Base-by-base conservation (phyloP, 2,329 filamentous ascomycete genomes). In the Neoarthrinium moseri region DNA sequence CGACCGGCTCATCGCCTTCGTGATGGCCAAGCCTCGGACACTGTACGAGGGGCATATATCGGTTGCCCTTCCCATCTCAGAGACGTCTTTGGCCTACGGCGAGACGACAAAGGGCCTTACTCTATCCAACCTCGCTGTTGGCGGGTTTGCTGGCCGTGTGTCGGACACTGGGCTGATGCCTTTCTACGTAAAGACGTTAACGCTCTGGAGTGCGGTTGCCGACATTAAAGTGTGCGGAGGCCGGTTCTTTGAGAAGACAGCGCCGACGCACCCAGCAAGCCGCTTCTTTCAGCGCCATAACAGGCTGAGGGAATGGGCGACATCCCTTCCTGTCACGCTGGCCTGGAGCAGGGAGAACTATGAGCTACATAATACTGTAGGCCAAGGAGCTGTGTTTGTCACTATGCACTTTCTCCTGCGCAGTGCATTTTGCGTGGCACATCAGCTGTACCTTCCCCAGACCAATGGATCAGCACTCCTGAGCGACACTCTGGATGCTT, bases 321-420 rank as follows among this genome's bases (percentile, higher is more conserved):
- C 41, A n/a, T 18, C 41, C 22, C 21, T 44, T 20, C 41, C 41
- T 11, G 13, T 24, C 7, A 44, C 30, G 7, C 22, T 44, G 30
- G 27, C 32, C 20, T 44, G 41, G 41, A 44, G 41, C 32, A 36
- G 26, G n/a, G 41, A 44, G 6, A 44, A 44, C 32, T 44, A 35
- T n/a, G 30, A 36, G 2, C 20, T 44, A n/a, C 41, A 44, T 22
- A 18, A 32, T 24, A 23, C 41, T 1, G 41, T 44, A 7, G 41
- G 41, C 15, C 41, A 44, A 6, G 41, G 41, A 6, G 21, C 21
- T 6, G 27, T 44, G 6, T 44, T 44, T 17, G 41, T 30, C 41
- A 44, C 41, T 8, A 44, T 44, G 41, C 41, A 44, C 20, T 44
- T 44, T 6, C 32, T 44, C 13, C 41, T 44, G 11, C 41, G 36